phyloP scores from a whole-genome alignment of 176 grass and related monocot genomes.

The Urochloa ruziziensis region DNA sequence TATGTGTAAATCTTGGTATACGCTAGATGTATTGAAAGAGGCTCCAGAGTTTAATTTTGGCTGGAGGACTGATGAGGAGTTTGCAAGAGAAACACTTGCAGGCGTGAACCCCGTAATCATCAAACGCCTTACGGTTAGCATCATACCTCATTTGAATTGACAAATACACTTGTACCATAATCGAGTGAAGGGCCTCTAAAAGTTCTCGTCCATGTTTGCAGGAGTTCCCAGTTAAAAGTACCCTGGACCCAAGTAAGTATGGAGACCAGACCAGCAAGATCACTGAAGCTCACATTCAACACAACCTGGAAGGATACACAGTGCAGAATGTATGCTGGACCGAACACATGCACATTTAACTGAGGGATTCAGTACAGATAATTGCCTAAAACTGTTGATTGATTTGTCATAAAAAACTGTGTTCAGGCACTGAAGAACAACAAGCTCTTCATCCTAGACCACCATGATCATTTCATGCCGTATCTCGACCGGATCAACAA shows the following conservation, averaged over 20 bases:
- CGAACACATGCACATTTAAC: not conserved
- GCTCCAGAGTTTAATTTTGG: conserved; percentile 54
- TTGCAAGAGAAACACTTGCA: conserved; percentile 84
- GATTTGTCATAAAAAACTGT: not conserved
- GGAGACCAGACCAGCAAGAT: conserved; percentile 86
- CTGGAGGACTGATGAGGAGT: conserved; percentile 92
- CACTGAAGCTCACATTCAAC: conserved; percentile 57
- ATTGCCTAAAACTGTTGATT: conserved; percentile 12
- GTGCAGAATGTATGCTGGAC: conserved; percentile 52
- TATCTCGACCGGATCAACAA: conserved; percentile 70
- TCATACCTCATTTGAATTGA: not conserved
- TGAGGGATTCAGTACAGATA: not conserved
- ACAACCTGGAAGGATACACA: conserved; percentile 60
- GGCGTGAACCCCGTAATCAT: conserved; percentile 90
- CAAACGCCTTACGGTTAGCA: conserved; percentile 55
- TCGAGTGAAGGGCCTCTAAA: not conserved
- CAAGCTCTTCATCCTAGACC: conserved; percentile 83
- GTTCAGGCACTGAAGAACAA: conserved; percentile 65
- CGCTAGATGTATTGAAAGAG: conserved; percentile 8
- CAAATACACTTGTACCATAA: not conserved
- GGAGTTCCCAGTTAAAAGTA: conserved; percentile 83
- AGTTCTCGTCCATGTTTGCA: conserved; percentile 16
- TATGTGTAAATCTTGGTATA: not conserved
- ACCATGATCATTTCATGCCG: conserved; percentile 83
- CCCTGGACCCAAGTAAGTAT: conserved; percentile 57